A percentile compares a stretch with the other conserved stretches of the same genome.
phyloP scores from a whole-genome alignment of 2,329 filamentous ascomycete genomes.

The Arthrobotrys conoides region DNA sequence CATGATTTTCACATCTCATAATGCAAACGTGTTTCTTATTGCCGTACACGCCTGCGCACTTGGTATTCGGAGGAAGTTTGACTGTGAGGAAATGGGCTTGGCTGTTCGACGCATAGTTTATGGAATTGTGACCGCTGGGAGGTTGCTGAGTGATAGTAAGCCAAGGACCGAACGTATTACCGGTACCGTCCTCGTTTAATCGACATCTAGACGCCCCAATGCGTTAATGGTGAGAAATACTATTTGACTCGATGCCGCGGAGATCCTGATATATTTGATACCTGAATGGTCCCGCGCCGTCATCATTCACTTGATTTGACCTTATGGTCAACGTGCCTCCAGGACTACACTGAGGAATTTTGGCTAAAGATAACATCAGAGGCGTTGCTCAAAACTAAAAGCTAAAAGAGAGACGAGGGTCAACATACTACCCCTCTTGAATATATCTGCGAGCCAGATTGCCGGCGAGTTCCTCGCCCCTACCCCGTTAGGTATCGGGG shows the following conservation, averaged over 20 bases:
- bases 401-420: no score
- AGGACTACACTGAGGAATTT: no score
- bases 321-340: slow-evolving; percentile 17
- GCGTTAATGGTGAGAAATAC: no score
- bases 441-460: no score
- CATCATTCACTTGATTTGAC: slow-evolving; percentile 13
- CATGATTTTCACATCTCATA: slow-evolving; percentile 15
- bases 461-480: no score
- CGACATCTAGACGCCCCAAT: not conserved
- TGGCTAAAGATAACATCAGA: no score
- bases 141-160: not conserved
- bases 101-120: not conserved
- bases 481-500: not conserved
- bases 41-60: not conserved
- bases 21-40: slow-evolving; percentile 9
- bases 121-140: not conserved
- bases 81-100: not conserved
- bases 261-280: not conserved
- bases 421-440: no score
- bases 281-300: slow-evolving; percentile 29
- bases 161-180: slow-evolving; percentile 1
- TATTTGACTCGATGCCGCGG: no score
- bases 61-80: not conserved
- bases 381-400: no score
- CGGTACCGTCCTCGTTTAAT: slow-evolving; percentile 1